phyloP scores from a whole-genome alignment of 306 rosid genomes.

The Boehmeria nivea region DNA sequence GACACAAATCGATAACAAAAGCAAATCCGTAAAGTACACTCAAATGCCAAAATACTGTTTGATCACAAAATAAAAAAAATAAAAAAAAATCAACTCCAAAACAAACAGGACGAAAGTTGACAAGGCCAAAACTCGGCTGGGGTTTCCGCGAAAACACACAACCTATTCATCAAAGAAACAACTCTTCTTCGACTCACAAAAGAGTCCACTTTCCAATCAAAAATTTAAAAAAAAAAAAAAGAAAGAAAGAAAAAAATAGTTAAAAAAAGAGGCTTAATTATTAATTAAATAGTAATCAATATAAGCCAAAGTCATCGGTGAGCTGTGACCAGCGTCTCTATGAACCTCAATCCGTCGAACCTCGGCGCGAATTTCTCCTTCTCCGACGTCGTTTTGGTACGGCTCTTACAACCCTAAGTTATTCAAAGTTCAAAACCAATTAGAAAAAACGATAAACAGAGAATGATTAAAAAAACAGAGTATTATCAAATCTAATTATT shows the following conservation, averaged over 20 bases:
- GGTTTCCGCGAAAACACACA: neutral
- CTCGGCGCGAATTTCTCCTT: conserved; percentile 76
- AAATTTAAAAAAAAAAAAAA: neutral
- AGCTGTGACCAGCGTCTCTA: conserved; percentile 86
- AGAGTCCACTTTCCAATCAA: neutral
- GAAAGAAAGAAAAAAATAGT: neutral
- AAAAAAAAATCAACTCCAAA: neutral
- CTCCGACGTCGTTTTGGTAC: conserved; percentile 11
- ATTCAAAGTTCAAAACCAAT: too few relatives aligned
- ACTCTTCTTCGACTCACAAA: neutral
- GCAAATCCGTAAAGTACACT: too few relatives aligned
- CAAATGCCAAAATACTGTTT: too few relatives aligned
- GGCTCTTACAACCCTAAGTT: conserved; percentile 16
- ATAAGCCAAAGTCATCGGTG: conserved; percentile 48
- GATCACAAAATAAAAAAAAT: too few relatives aligned
- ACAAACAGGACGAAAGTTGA: too few relatives aligned
- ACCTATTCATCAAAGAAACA: conserved; percentile 1
- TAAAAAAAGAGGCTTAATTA: too few relatives aligned
- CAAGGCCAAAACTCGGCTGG: conserved; percentile 14
- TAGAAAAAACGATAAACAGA: too few relatives aligned
- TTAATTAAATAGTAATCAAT: too few relatives aligned
- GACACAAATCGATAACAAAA: neutral
- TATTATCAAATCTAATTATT: too few relatives aligned
- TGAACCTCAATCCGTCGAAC: conserved; percentile 88
- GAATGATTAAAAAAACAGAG: neutral